Evolutionary conservation across 2,329 filamentous ascomycete genomes (phyloP).

Genomic region (Rhynchosporium secalis): DNA sequence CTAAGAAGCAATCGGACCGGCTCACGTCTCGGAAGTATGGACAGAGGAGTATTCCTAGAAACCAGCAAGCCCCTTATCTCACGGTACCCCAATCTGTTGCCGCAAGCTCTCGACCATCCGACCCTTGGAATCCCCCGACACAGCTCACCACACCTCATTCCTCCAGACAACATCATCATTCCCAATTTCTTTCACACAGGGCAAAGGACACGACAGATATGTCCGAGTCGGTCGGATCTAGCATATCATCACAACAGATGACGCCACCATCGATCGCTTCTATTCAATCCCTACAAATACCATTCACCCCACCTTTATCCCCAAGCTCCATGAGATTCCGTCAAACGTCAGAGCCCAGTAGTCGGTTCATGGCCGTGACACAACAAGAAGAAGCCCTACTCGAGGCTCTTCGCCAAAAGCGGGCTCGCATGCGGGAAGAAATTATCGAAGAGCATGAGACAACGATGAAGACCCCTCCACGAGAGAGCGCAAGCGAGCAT

Average conservation of each 20-base stretch:
- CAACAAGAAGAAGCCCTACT: slow-evolving; percentile 53
- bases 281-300: slow-evolving; percentile 27
- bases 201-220: slow-evolving; percentile 9
- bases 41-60: slow-evolving; percentile 16
- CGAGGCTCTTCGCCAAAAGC: slow-evolving; percentile 50
- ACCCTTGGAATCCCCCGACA: slow-evolving; percentile 21
- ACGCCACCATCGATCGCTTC: slow-evolving; percentile 22
- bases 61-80: slow-evolving; percentile 20
- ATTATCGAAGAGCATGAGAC: slow-evolving; percentile 40
- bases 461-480: slow-evolving; percentile 30
- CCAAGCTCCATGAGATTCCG: slow-evolving; percentile 33
- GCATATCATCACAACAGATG: slow-evolving; percentile 13
- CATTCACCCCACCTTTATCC: slow-evolving; percentile 36
- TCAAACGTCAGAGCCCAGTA: slow-evolving; percentile 24
- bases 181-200: slow-evolving; percentile 1
- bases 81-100: slow-evolving; percentile 26
- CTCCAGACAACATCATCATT: background rate
- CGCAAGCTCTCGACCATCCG: slow-evolving; percentile 20
- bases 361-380: slow-evolving; percentile 51
- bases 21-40: slow-evolving; percentile 17
- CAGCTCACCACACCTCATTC: slow-evolving; percentile 3
- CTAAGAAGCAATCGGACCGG: slow-evolving; percentile 15
- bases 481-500: slow-evolving; percentile 11
- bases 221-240: slow-evolving; percentile 3
- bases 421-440: slow-evolving; percentile 48